A percentile compares a stretch with the other conserved stretches of the same genome.
Conservation (phyloP, 805 yeast genomes). For the Pichia membranifaciens region DNA sequence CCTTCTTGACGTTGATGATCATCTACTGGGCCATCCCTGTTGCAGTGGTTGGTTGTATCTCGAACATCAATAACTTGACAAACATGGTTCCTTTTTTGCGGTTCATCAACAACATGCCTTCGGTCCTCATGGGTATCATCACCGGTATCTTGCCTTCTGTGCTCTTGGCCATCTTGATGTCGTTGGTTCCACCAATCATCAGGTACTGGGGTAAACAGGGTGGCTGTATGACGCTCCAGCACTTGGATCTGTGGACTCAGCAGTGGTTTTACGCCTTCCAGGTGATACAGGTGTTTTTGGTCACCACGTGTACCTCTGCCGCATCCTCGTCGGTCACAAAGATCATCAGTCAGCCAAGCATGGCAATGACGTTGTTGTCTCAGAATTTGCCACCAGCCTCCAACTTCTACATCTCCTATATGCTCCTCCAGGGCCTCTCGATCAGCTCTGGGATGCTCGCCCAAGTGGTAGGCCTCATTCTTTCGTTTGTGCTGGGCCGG, state of each 20-base stretch:
- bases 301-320: constrained; percentile 77
- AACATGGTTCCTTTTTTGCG: constrained; percentile 64
- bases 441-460: constrained; percentile 70
- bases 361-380: constrained; percentile 72
- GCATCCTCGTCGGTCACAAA: constrained; percentile 73
- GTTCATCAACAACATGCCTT: constrained; percentile 73
- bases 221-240: constrained; percentile 67
- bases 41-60: constrained; percentile 92
- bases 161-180: constrained; percentile 75
- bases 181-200: constrained; percentile 79
- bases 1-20: constrained; percentile 60
- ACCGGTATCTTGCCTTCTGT: constrained; percentile 86
- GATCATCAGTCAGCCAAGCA: constrained; percentile 57
- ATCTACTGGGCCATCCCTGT: constrained; percentile 96
- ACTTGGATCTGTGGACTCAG: constrained; percentile 77
- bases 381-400: constrained; percentile 81
- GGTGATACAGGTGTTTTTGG: constrained; percentile 83
- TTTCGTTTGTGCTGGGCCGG: constrained; percentile 64
- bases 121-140: constrained; percentile 66
- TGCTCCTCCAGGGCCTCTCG: constrained; percentile 75
- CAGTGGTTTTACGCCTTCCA: constrained; percentile 87
- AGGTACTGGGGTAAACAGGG: constrained; percentile 67
- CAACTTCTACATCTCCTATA: constrained; percentile 81
- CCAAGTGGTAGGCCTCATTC: constrained; percentile 67
- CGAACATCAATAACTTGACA: constrained; percentile 75